Base-by-base conservation (phyloP, 495 filamentous ascomycete species). In the Neurospora sp. region DNA sequence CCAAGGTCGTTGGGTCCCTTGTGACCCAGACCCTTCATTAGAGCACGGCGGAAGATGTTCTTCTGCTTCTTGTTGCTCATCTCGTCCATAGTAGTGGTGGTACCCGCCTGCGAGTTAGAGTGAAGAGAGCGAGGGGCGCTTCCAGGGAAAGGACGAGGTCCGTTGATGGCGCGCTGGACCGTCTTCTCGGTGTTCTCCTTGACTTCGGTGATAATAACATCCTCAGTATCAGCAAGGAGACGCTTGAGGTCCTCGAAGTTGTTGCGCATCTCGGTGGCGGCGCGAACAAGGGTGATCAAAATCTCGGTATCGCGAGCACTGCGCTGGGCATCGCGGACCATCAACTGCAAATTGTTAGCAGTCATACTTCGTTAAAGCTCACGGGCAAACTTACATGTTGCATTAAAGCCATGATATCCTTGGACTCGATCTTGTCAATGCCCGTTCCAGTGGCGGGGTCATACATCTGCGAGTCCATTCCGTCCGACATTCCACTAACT, bases 301-400 rank as follows among this genome's bases (percentile, higher is more conserved):
- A 99, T 97, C 83, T 98, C 96, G 1, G 96, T 99, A 77, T 99
- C 96, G 46, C 95, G 88, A 69, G 96, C 96, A 82, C 96, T 98
- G 41, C 96, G 93, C 83, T 98, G 95, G 54, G 94, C 95, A 85
- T 99, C 96, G 14, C 96, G 91, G 75, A 98, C 96, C 79, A 96
- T 98, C 74, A 99, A 91, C 88, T 94, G 71, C 40, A 77, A 74
- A 44, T 8, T n/a, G 78, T 89, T 74, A 89, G 81, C 71, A 37
- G 14, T 16, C 39, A 70, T 38, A 11, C 39, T 20, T 66, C 27
- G 62, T 66, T 10, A 72, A 0, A 14, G 0, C 6, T 2, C 23
- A 35, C 23, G 59, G 46, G 70, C 41, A 59, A 42, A 84, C 90
- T 88, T 85, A 92, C 90, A 81, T 97, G 96, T 79, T 99, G 94